Evolutionary conservation across 768 basidiomycete species (phyloP).

Genomic region (Collybia mongolica): DNA sequence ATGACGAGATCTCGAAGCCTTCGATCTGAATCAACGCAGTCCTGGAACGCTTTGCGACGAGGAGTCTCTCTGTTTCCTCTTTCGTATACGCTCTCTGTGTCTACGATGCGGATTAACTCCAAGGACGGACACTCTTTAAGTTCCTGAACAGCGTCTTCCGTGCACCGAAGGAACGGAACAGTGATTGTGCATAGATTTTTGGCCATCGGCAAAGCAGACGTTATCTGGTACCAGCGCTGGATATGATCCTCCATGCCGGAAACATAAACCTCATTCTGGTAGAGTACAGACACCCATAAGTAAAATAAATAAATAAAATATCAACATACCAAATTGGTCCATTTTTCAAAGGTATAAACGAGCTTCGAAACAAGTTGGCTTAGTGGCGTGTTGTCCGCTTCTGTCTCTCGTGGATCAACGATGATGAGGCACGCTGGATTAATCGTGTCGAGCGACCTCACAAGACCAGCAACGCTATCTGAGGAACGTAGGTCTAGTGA

Average conservation of each 20-base stretch:
- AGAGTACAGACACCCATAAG: background rate
- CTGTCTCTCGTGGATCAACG: background rate
- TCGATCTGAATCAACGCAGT: too few relatives aligned
- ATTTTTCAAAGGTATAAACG: background rate
- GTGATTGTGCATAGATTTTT: background rate
- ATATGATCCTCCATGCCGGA: background rate
- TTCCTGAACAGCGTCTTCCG: background rate
- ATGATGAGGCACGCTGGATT: slow-evolving; percentile 1
- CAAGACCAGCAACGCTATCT: slow-evolving; percentile 9
- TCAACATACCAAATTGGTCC: background rate
- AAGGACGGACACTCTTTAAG: background rate
- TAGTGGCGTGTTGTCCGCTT: background rate
- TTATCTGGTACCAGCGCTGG: background rate
- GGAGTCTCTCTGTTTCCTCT: background rate
- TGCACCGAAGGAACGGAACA: background rate
- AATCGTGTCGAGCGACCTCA: slow-evolving; percentile 6
- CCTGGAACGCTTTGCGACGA: too few relatives aligned
- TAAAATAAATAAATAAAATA: background rate
- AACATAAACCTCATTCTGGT: background rate
- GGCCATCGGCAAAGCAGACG: background rate
- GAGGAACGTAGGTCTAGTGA: slow-evolving; percentile 3
- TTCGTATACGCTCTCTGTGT: background rate
- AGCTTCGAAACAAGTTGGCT: background rate
- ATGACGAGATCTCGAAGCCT: background rate
- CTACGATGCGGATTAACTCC: background rate